A percentile compares a stretch with the other conserved stretches of the same genome.
Evolutionary conservation across 805 yeast genomes (phyloP).

Genomic region (Saccharomycopsis sp.): DNA sequence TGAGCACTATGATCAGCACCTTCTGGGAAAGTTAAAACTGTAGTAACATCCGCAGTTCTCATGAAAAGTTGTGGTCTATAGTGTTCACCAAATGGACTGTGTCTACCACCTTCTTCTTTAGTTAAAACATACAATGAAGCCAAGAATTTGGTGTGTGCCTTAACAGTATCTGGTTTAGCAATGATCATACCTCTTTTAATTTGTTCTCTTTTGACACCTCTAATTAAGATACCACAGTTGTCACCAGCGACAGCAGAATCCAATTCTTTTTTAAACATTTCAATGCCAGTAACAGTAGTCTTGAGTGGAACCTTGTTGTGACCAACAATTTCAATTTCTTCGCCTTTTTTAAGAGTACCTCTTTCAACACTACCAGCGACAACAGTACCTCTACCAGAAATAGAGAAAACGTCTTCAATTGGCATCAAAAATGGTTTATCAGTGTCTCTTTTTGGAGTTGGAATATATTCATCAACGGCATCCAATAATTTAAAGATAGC

Average conservation of each 20-base stretch:
- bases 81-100: conserved; percentile 92
- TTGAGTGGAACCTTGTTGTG: conserved; percentile 77
- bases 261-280: conserved; percentile 98
- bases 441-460: conserved; percentile 93
- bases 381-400: conserved; percentile 99
- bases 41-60: conserved; percentile 95
- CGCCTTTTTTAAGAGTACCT: conserved; percentile 96
- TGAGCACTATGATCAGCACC: conserved; percentile 78
- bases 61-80: conserved; percentile 97
- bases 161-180: conserved; percentile 86
- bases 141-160: conserved; percentile 89
- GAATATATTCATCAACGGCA: conserved; percentile 90
- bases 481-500: conserved; percentile 78
- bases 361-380: conserved; percentile 99
- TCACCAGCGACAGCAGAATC: conserved; percentile 99
- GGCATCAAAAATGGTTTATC: conserved; percentile 97
- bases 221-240: conserved; percentile 93
- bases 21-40: conserved; percentile 82
- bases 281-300: conserved; percentile 96
- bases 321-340: conserved; percentile 96
- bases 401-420: conserved; percentile 94
- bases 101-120: conserved; percentile 99
- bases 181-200: conserved; percentile 96
- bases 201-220: conserved; percentile 98
- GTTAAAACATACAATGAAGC: conserved; percentile 85